A percentile compares a stretch with the other conserved stretches of the same genome.
Conservation (phyloP, 2,329 filamentous ascomycete genomes). For the Rhinocladiella similis region DNA sequence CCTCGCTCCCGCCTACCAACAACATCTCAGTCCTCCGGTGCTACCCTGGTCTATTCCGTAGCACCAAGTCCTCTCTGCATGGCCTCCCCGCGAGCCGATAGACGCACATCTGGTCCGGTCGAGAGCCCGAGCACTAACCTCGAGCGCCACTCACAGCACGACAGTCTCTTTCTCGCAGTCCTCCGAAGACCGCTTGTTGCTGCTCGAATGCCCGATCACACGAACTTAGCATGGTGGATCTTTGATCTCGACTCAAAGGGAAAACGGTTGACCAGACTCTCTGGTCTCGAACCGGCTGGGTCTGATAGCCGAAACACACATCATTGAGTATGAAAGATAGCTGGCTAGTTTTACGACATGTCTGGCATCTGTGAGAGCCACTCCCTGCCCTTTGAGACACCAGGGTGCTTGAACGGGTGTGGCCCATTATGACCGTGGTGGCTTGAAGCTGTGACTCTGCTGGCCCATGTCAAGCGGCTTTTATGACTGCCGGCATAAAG, state of each 20-base stretch:
- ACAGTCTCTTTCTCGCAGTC: neutral
- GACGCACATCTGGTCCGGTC: too few relatives aligned
- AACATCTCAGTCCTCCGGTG: too few relatives aligned
- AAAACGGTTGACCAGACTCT: neutral
- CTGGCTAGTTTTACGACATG: conserved; percentile 19
- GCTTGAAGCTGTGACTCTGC: neutral
- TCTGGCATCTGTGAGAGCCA: conserved; percentile 15
- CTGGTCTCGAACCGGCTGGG: neutral
- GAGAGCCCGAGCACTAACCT: too few relatives aligned
- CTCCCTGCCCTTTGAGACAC: neutral
- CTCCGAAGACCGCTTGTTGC: neutral
- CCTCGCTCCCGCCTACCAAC: too few relatives aligned
- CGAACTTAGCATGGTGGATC: neutral
- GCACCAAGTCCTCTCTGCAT: too few relatives aligned
- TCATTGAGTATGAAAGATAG: conserved; percentile 13
- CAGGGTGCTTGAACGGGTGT: neutral
- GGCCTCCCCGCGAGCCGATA: too few relatives aligned
- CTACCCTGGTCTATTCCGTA: too few relatives aligned
- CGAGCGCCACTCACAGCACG: conserved; percentile 4
- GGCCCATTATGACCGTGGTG: neutral
- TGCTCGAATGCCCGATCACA: neutral
- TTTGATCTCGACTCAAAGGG: neutral
- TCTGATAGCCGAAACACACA: neutral
- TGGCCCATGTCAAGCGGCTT: too few relatives aligned
- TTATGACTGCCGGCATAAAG: too few relatives aligned